Base-by-base conservation (phyloP, 768 basidiomycete genomes). In the Austroboletus festivus region DNA sequence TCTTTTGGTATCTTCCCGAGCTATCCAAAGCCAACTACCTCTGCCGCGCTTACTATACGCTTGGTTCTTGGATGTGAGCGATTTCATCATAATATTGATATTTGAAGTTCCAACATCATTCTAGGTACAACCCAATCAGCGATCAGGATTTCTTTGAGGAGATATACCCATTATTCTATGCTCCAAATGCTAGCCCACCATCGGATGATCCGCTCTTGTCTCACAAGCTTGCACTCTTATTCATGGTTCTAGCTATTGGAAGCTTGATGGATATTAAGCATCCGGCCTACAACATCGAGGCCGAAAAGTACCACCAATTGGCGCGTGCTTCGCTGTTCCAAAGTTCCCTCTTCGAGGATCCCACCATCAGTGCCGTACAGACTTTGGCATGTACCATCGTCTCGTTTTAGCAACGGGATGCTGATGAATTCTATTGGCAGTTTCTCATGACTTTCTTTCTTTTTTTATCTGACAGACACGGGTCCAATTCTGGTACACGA, bases 41-140 rank as follows among this genome's bases (percentile, higher is more conserved):
- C 33, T 77, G 78, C 21, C 74, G 75, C 18, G 75, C 78, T 18
- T 87, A 83, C 62, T 85, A 74, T 64, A 74, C 74, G 22, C 76
- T 81, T 58, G 86, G 82, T 24, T 78, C 82, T 46, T 86, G 83
- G 84, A 85, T 86, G 84, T 85, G 66, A 67, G 82, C 43, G 21
- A 57, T 30, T 46, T 28, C 49, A 26, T n/a, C n/a, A n/a, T n/a
- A 39, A 26, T 42, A 37, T 37, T 26, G 41, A 13, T 23, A 8
- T 42, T 22, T 11, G 16, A 30, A 35, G 46, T 18, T 51, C 55
- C 37, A 66, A 34, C 42, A 18, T 11, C 30, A 23, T 16, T 19
- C 11, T 54, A 86, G 84, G 82, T 85, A 86, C 59, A 79, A 83
- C 59, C 83, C 84, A 28, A 78, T 86, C 48, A 78, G 72, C 44